Evolutionary conservation across 176 grass and related monocot species (phyloP), one percentile per base, ranked within the genome.

Genomic region (Puccinellia tenuiflora): DNA sequence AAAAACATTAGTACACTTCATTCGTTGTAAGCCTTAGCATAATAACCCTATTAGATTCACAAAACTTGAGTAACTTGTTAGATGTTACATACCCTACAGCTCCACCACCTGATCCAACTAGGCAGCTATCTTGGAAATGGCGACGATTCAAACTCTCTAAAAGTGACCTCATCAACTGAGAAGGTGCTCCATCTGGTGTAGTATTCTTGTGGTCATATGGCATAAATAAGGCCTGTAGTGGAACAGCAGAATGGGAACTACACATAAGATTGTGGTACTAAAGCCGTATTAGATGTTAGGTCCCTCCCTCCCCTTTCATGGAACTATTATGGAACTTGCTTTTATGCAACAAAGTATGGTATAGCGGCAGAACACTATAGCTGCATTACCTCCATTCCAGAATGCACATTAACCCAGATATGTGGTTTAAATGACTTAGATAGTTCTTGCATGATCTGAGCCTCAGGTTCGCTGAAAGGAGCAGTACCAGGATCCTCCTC

Each of bases 151-250:
- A 78, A 78, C 90, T 92, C 73, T 90, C 81, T 63, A 99, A 81
- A 80, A 99, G 67, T 46, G 91, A 93, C 77, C 85, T 88, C 96
- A 99, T 99, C 81, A 90, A 88, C 68, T 87, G 83, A 20, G 89
- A 87, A 67, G 89, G 67, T 0, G 78, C 85, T 48, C 96, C 96
- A 68, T 75, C 71, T 61, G 96, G 96, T 55, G 92, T 96, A 46
- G 87, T 87, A 89, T 96, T 96, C 80, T 96, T 99, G 87, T 99
- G 96, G 89, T 99, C 96, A 85, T 99, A 99, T 78, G 96, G 93
- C 96, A 96, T 93, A 86, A 99, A 99, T 62, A 99, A 88, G 68
- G 96, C 96, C 96, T 99, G 78, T 29, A 31, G 78, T 80, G 83
- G 34, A 83, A 67, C 31, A 53, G 2, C 25, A 67, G 54, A 73